Base-by-base conservation (phyloP, 306 rosid genomes). In the Prunus dulcis region DNA sequence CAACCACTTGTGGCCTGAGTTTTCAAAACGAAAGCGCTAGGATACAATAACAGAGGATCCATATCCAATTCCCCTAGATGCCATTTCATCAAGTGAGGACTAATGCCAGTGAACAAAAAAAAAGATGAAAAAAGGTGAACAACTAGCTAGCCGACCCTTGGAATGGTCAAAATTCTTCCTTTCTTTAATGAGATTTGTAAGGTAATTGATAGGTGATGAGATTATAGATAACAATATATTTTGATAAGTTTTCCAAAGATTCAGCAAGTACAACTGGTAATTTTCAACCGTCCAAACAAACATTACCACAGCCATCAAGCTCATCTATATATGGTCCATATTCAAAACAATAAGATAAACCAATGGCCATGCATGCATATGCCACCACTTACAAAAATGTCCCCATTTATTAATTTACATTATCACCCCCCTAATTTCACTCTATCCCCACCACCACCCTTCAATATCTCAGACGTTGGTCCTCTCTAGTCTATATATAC, bases 311-410 rank as follows among this genome's bases (percentile, higher is more conserved):
- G 78, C 85, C 79, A 82, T 62, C 68, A 74, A 57, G 64, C 72
- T 34, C 63, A 67, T 77, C 51, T 67, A 46, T 27, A 61, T 74
- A 82, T 73, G 82, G 85, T 82, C 81, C 82, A 23, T 14, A 65
- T 72, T 72, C 58, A 73, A 74, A 58, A 73, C 62, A 68, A 52
- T 27, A 50, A 28, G 69, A 78, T 78, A 82, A 73, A 69, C 80
- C 86, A 78, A 78, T 82, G 73, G 74, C 70, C 80, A 62, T 47
- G 75, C 68, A 64, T 74, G 71, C 80, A 79, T 77, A 71, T 82
- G 86, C 64, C 71, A 76, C 30, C 57, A 46, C 76, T 66, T 67
- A 72, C 65, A 78, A 86, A 75, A 76, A 74, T 71, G 68, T 22
- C 63, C 43, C 64, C 8, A 8, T 57, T 27, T 2, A 2, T 19